phyloP scores from a whole-genome alignment of 768 basidiomycete genomes.

The Boletus rubescentipes region DNA sequence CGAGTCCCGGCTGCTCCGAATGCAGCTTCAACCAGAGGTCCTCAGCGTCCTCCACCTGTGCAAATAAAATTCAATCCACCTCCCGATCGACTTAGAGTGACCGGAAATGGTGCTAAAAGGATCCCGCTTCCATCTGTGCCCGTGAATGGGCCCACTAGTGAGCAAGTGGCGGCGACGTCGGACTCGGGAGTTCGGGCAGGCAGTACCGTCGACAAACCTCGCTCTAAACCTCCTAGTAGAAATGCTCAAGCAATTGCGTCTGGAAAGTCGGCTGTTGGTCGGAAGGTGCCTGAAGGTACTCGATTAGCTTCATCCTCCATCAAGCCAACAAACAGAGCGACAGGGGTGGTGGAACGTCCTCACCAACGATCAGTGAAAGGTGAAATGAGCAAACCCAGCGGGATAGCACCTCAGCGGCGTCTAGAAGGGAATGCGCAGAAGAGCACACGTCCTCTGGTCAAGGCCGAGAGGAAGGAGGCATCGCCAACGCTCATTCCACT shows the following conservation, averaged over 20 bases:
- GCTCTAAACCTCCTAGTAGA: constrained; percentile 11
- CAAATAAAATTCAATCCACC: constrained; percentile 23
- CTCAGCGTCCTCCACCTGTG: constrained; percentile 25
- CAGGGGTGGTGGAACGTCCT: constrained; percentile 4
- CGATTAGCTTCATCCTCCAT: constrained; percentile 5
- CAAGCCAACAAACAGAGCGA: constrained; percentile 8
- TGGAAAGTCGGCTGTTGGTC: constrained; percentile 4
- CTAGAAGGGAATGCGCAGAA: constrained; percentile 6
- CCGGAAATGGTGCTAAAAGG: constrained; percentile 33
- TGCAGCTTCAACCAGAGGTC: constrained; percentile 15
- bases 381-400: constrained; percentile 3
- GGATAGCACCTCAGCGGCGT: constrained; percentile 8
- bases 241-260: background rate
- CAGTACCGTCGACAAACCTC: constrained; percentile 1
- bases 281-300: constrained; percentile 6
- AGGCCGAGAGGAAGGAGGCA: constrained; percentile 12
- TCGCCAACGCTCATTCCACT: constrained; percentile 19
- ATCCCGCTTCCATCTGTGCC: constrained; percentile 28
- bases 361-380: constrained; percentile 11
- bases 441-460: constrained; percentile 11
- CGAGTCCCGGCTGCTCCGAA: constrained; percentile 2
- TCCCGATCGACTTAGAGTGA: constrained; percentile 24
- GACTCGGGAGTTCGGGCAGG: background rate
- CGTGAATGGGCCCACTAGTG: background rate
- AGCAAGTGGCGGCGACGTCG: constrained; percentile 1